Base-by-base conservation (phyloP, 805 yeast species). In the Pichia nakasei region DNA sequence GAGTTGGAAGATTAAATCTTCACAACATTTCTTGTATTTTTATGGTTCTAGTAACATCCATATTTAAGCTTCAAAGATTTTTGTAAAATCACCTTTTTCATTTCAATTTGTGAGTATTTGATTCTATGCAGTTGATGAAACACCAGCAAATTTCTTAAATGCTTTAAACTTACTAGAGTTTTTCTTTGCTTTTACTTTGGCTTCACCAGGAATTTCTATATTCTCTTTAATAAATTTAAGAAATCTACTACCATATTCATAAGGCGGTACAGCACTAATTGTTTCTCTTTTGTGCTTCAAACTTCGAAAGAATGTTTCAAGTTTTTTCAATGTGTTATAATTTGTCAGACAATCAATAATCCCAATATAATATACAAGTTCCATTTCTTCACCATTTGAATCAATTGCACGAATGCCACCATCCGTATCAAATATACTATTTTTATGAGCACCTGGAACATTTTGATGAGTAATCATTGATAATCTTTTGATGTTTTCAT, bases 321-420 rank as follows among this genome's bases (percentile, higher is more conserved):
- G 60, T 50, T 75, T 73, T 60, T 93, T 93, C 51, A 78, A 66
- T 20, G 81, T 62, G 0, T 85, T 78, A 54, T 86, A 86, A 50
- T 78, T 77, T 0, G 98, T 93, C 52, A 93, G 68, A 63, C 96
- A 91, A 59, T 93, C 98, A 50, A 93, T 93, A 33, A 93, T 82
- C 9, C 98, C 98, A 54, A 93, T 66, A 56, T 89, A 93, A 64
- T 93, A 93, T 8, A 91, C 75, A 43, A 82, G 75, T 26, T 76
- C 70, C 31, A 76, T 56, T 21, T 86, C 85, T 38, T 76, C 71
- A 56, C 82, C 71, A 27, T 72, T 54, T 43, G 69, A 79, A 55
- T 81, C 76, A 1, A 95, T 79, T 4, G 91, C 81, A 39, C 82
- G 68, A 35, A 84, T 77, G 3, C 97, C 97, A 17, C 96, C 96